These are phyloP conservation scores for Leucoagaricus sp. DNA, from an alignment of 1,284 basidiomycete species.

Conservation along the genomic window DNA sequence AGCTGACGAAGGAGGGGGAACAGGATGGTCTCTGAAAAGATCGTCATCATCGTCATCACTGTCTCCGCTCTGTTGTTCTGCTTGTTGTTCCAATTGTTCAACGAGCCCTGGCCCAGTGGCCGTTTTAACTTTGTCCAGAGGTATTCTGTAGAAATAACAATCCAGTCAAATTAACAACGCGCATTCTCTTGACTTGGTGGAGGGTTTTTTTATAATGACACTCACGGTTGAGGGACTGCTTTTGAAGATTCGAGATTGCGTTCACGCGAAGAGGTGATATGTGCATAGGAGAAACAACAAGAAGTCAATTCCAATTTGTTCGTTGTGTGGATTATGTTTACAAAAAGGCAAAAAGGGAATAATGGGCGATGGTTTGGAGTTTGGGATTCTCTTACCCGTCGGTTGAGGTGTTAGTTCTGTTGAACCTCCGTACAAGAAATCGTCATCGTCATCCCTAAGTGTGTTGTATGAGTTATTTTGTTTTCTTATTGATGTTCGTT, in stretches of 20 bases:
- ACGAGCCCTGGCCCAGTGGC: conserved; percentile 52
- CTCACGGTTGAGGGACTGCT: conserved; percentile 59
- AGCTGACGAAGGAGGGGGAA: background rate
- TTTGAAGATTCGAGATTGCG: conserved; percentile 15
- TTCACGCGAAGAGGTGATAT: conserved; percentile 20
- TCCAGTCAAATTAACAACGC: conserved; percentile 1
- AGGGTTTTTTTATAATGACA: too few species aligned
- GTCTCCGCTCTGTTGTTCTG: conserved; percentile 5
- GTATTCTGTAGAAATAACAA: conserved; percentile 37
- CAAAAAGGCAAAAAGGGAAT: too few species aligned
- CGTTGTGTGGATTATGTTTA: conserved; percentile 1
- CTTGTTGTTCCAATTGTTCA: conserved; percentile 46
- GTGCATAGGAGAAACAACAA: conserved; percentile 15
- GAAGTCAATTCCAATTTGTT: conserved; percentile 15
- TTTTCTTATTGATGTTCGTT: background rate
- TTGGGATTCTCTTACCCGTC: conserved; percentile 42
- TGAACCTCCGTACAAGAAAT: conserved; percentile 70
- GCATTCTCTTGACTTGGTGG: too few species aligned
- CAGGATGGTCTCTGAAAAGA: conserved; percentile 10
- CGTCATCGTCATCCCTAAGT: conserved; percentile 74
- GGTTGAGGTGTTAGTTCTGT: conserved; percentile 31
- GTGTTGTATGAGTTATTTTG: conserved; percentile 2
- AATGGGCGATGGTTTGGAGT: conserved; percentile 15
- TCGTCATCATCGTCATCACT: conserved; percentile 18
- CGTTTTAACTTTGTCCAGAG: conserved; percentile 42